These are phyloP conservation scores for Magnolia sinica DNA, from an alignment of 164 flowering plant species.

Conservation along the genomic window DNA sequence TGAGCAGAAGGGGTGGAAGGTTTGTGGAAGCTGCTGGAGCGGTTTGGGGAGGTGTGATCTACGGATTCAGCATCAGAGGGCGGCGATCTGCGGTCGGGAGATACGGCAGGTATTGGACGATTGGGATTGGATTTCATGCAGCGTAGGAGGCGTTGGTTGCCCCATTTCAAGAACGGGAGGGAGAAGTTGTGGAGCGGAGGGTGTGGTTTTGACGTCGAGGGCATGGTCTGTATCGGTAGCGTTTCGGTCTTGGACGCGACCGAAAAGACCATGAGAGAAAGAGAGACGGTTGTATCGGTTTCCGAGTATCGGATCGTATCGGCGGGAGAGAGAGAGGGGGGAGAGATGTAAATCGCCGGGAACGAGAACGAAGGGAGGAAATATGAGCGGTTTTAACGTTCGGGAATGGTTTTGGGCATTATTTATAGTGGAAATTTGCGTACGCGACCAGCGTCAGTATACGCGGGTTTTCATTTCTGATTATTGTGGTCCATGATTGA, in stretches of 20 bases:
- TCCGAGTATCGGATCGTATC: background rate
- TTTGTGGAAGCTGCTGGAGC: conserved; percentile 8
- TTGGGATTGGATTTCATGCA: conserved; percentile 42
- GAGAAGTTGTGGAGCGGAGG: conserved; percentile 66
- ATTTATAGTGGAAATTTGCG: no score
- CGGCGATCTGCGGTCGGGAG: conserved; percentile 26
- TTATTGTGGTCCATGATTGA: no score
- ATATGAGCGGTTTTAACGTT: background rate
- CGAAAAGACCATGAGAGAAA: background rate
- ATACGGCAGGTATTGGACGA: conserved; percentile 5
- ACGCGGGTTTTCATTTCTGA: no score
- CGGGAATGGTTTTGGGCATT: background rate
- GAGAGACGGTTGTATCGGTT: background rate
- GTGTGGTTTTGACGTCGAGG: conserved; percentile 43
- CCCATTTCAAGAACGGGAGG: conserved; percentile 62
- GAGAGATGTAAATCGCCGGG: background rate
- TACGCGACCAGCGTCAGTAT: no score
- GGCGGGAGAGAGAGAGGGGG: background rate
- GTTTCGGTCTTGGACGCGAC: conserved; percentile 3
- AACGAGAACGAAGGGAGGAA: background rate
- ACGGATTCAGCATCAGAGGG: conserved; percentile 16
- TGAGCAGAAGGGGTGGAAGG: conserved; percentile 3
- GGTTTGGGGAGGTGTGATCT: background rate
- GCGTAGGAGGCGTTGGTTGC: conserved; percentile 46
- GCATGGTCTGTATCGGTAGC: conserved; percentile 16